Evolutionary conservation across 2,329 filamentous ascomycete genomes (phyloP), one percentile per base, ranked within the genome.

Genomic region (Phoma sp.): DNA sequence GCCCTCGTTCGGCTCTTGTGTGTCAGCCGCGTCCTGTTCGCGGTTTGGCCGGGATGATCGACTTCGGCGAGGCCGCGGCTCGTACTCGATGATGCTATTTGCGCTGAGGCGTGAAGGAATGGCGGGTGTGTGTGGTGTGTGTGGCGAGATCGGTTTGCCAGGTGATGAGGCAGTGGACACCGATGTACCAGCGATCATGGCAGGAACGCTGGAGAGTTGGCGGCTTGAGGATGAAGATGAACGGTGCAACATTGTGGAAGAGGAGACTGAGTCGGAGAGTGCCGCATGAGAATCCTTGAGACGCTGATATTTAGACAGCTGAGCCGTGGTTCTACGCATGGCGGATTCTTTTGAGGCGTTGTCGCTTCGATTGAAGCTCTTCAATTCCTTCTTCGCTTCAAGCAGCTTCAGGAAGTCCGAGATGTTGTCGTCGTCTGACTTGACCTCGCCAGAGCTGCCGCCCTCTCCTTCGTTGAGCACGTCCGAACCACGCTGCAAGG

Each of bases 21-120:
- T 58, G 14, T 68, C 62, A 20, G 53, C 60, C 4, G 66, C 42
- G n/a, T 62, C 69, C 28, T 66, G 66, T 42, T 66, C 60, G 67
- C 65, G 59, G 59, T 70, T 55, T 67, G 71, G 60, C 62, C 70
- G 47, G n/a, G 65, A 56, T 33, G 64, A 68, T 18, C 70, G 66
- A 46, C 69, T 73, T 30, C 69, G 66, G 20, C 56, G 38, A 66
- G 70, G 76, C 46, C 60, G 68, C 14, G 68, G 65, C 43, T 78
- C 75, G 67, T 92, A 89, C 60, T 91, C 89, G 36, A 87, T 87
- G 56, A 95, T 91, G 45, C 91, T 95, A 68, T 96, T 93, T 59
- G 95, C 92, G 69, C 92, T 96, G 18, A 99, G 79, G n/a, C 95
- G 85, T 7, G 93, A 97, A 17, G 93, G 93, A 23, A 98, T 92